Evolutionary conservation across 352 stramenopile genomes (phyloP).

Genomic region (Phytophthora crassamura): DNA sequence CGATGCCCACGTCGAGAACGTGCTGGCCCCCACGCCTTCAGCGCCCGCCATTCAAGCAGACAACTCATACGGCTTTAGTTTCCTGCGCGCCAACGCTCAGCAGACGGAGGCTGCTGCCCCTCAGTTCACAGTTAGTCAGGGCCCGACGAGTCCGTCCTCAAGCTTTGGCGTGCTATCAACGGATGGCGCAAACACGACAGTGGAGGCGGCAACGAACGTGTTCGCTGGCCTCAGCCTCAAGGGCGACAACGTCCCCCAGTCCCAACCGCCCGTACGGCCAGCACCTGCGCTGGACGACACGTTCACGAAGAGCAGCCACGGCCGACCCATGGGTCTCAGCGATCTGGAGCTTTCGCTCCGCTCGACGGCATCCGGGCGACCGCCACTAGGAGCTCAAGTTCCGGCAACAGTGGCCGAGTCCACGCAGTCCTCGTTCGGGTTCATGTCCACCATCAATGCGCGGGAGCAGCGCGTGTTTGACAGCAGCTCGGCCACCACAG

Average conservation of each 20-base stretch:
- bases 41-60: constrained; percentile 25
- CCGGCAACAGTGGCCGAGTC: constrained; percentile 20
- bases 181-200: constrained; percentile 13
- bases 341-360: constrained; percentile 48
- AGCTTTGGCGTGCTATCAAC: constrained; percentile 47
- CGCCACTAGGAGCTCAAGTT: constrained; percentile 2
- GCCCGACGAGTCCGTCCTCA: constrained; percentile 41
- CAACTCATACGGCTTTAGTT: constrained; percentile 57
- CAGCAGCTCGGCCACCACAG: constrained; percentile 42
- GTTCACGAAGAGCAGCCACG: constrained; percentile 49
- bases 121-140: constrained; percentile 26
- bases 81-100: constrained; percentile 40
- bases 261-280: constrained; percentile 15
- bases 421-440: constrained; percentile 56
- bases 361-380: constrained; percentile 34
- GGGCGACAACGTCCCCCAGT: constrained; percentile 12
- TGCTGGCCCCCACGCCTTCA: constrained; percentile 13
- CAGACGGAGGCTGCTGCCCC: constrained; percentile 9
- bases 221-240: constrained; percentile 67
- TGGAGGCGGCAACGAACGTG: constrained; percentile 42
- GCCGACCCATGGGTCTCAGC: constrained; percentile 53
- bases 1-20: constrained; percentile 26
- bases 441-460: constrained; percentile 48
- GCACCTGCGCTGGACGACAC: constrained; percentile 38
- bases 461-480: constrained; percentile 24